phyloP scores from a whole-genome alignment of 2,329 filamentous ascomycete species.

The Remersonia thermophila region DNA sequence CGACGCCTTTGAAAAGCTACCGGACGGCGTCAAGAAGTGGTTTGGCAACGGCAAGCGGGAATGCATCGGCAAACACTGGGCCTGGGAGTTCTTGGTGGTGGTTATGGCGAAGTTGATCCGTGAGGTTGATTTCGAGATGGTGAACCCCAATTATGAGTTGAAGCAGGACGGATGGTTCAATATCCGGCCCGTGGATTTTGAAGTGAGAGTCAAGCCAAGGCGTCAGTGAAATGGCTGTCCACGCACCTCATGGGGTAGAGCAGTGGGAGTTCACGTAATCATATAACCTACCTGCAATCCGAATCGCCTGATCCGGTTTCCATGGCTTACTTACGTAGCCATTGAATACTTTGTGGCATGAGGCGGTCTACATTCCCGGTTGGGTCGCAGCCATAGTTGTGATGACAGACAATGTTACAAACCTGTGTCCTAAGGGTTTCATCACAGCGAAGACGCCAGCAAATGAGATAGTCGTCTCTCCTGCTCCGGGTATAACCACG shows the following conservation, averaged over 20 bases:
- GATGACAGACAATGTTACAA: no score
- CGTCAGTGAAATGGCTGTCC: neutral
- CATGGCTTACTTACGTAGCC: no score
- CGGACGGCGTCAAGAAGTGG: slow-evolving; percentile 35
- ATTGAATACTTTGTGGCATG: neutral
- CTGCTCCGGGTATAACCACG: no score
- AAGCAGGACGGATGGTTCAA: slow-evolving; percentile 42
- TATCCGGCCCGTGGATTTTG: slow-evolving; percentile 34
- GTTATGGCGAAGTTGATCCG: slow-evolving; percentile 31
- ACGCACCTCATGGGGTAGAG: neutral
- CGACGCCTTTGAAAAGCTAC: slow-evolving; percentile 30
- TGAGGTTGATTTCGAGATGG: slow-evolving; percentile 34
- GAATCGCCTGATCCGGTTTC: no score
- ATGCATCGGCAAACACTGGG: slow-evolving; percentile 40
- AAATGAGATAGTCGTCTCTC: no score
- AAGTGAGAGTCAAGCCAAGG: slow-evolving; percentile 31
- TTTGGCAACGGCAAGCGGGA: slow-evolving; percentile 40
- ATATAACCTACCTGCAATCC: no score
- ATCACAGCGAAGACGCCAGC: no score
- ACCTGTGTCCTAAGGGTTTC: no score
- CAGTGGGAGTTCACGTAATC: neutral
- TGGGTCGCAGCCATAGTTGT: neutral
- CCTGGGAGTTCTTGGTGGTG: slow-evolving; percentile 32
- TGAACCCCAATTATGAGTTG: slow-evolving; percentile 27
- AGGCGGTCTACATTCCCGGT: neutral